These are phyloP conservation scores for Trichosporon asahii DNA, from an alignment of 1,284 basidiomycete species.

Conservation along the genomic window DNA sequence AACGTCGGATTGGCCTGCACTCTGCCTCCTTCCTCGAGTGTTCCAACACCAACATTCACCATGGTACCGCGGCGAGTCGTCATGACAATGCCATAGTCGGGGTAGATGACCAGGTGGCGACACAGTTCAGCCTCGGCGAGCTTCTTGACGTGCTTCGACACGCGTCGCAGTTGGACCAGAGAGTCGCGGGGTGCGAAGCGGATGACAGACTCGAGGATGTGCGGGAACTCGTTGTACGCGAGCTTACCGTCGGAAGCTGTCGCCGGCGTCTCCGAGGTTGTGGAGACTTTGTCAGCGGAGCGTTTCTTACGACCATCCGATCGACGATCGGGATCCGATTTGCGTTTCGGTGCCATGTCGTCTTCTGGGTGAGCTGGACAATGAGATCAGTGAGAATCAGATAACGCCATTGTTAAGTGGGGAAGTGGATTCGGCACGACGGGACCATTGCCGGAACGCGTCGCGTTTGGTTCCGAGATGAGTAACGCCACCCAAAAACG, in stretches of 20 bases:
- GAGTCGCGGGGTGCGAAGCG: not conserved
- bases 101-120: not conserved
- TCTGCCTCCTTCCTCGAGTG: not conserved
- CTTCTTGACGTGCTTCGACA: not conserved
- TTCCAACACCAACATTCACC: not conserved
- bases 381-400: not conserved
- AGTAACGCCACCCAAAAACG: not conserved
- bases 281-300: not conserved
- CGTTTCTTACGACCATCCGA: not conserved
- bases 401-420: not conserved
- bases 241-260: not conserved
- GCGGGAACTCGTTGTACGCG: not conserved
- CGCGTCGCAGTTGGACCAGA: not conserved
- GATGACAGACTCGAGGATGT: not conserved
- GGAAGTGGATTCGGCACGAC: not conserved
- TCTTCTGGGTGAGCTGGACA: not conserved
- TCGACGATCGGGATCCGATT: not conserved
- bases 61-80: not conserved
- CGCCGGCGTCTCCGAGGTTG: not conserved
- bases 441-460: not conserved
- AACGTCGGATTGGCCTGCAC: not conserved
- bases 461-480: not conserved
- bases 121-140: not conserved
- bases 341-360: not conserved
- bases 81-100: not conserved